Evolutionary conservation across 164 flowering plant species (phyloP).

Genomic region (Magnolia changhungtana): DNA sequence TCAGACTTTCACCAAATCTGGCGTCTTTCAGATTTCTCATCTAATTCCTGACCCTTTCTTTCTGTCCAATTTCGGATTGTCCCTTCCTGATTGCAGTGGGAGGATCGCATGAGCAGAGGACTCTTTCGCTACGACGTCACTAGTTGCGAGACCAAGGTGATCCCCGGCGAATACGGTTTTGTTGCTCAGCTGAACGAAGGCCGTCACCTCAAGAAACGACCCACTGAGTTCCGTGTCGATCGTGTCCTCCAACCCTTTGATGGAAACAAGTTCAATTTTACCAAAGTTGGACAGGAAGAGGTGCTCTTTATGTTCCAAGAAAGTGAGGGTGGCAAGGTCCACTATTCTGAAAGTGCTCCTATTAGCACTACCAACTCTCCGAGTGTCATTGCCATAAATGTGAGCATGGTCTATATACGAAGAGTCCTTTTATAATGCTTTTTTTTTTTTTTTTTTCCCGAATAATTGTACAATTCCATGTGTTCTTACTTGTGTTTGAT

Average conservation of each 20-base stretch:
- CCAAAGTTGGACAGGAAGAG: constrained; percentile 90
- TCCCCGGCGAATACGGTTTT: constrained; percentile 63
- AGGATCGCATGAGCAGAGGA: constrained; percentile 62
- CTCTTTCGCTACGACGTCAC: constrained; percentile 87
- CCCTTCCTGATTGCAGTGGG: constrained; percentile 45
- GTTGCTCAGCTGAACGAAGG: constrained; percentile 90
- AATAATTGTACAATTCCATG: neutral
- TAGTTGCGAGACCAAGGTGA: constrained; percentile 65
- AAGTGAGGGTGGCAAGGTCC: constrained; percentile 30
- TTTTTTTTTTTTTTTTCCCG: rapidly evolving
- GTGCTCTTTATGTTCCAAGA: constrained; percentile 67
- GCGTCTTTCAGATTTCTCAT: too few relatives aligned
- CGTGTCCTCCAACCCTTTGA: constrained; percentile 84
- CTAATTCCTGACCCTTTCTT: too few relatives aligned
- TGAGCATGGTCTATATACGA: constrained; percentile 19
- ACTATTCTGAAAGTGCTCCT: constrained; percentile 40
- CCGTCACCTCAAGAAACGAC: constrained; percentile 78
- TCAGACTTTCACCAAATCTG: too few relatives aligned
- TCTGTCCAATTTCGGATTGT: neutral
- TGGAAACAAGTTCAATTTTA: constrained; percentile 77
- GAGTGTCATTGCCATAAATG: constrained; percentile 79
- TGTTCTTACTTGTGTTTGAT: neutral
- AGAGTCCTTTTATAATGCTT: neutral
- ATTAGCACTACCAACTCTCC: constrained; percentile 35
- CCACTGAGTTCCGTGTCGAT: constrained; percentile 79